Base-by-base conservation (phyloP, 176 grass and related monocot genomes). In the Thinopyrum elongatum region DNA sequence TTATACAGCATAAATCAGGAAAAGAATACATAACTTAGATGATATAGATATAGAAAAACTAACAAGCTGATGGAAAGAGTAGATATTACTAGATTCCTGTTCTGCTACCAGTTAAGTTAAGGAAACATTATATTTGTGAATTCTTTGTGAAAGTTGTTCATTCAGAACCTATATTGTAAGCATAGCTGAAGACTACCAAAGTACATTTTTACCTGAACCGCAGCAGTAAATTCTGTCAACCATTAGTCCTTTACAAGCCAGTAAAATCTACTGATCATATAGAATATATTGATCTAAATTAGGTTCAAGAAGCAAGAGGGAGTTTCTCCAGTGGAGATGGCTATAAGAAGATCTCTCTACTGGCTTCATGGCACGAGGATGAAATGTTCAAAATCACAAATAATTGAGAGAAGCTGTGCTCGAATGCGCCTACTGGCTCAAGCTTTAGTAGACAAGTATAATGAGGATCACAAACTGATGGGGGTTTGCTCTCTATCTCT, bases 361-460 rank as follows among this genome's bases (percentile, higher is more conserved):
- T 76, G 74, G 17, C 74, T 28, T 55, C 46, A 76, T n/a, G 74
- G 74, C 27, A 76, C 17, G 27, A 76, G 46, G 67, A 70, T n/a
- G 47, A 76, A 76, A 60, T 58, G 51, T 59, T 25, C 30, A 22
- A 60, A 60, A n/a, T 78, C 30, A 21, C 6, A 23, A 35, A 28
- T 29, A 34, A 21, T 35, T 60, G 6, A 58, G 9, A 59, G 22
- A 78, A 60, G 13, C 33, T 10, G 4, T 70, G 30, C 59, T 36
- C 4, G 8, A 21, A 68, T 35, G 2, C 42, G 23, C 8, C 42
- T 9, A 19, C 49, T 51, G 26, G 26, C 17, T 47, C 72, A 75
- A 51, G 72, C 72, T 75, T 75, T 75, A 51, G 44, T 77, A 17
- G 74, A 77, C 27, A 77, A 58, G 29, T 58, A 77, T 10, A 77